Evolutionary conservation across 306 rosid species (phyloP).

Genomic region (Pyrus pyrifolia): DNA sequence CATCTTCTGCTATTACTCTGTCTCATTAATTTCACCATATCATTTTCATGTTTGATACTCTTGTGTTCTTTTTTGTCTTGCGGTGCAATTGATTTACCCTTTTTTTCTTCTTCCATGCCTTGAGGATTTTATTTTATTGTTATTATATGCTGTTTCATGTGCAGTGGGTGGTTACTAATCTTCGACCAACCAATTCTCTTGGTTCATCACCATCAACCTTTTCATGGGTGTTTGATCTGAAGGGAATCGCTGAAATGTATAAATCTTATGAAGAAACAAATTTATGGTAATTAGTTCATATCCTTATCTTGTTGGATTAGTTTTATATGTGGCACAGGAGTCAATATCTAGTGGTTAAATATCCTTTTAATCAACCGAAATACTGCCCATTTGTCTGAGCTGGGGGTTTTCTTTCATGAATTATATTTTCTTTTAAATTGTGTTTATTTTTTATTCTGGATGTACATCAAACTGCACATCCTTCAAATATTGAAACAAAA

Average conservation of each 20-base stretch:
- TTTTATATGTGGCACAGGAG: background rate
- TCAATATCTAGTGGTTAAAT: background rate
- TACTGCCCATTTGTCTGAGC: background rate
- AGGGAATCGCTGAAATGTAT: constrained; percentile 84
- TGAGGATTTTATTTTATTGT: background rate
- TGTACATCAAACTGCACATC: background rate
- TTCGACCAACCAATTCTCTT: constrained; percentile 49
- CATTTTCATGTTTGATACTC: background rate
- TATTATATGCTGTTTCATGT: constrained; percentile 1
- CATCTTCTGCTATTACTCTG: background rate
- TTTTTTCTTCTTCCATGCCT: background rate
- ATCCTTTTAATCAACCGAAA: background rate
- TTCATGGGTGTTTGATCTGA: constrained; percentile 80
- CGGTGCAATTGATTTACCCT: background rate
- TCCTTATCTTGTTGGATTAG: background rate
- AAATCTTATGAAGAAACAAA: constrained; percentile 85
- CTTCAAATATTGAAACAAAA: background rate
- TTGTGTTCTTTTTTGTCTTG: background rate
- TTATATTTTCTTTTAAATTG: background rate
- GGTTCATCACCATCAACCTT: constrained; percentile 43
- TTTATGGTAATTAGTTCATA: constrained; percentile 51
- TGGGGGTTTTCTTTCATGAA: background rate
- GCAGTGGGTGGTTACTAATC: constrained; percentile 96
- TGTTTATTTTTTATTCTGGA: background rate
- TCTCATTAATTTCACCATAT: background rate